Conservation (phyloP, 208 protist genomes). For the Naegleria lovaniensis region DNA sequence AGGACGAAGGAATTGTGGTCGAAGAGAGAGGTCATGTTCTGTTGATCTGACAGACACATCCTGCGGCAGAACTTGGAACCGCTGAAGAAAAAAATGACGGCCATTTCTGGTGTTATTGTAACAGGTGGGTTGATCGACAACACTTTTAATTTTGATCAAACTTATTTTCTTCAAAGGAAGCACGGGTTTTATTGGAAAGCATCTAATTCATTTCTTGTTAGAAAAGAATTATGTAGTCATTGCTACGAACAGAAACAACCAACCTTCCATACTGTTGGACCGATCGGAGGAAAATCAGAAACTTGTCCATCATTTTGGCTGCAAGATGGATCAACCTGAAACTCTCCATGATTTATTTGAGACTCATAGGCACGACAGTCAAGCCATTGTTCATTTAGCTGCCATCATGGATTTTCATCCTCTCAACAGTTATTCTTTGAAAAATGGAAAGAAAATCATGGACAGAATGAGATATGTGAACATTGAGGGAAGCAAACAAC, state of each 20-base stretch:
- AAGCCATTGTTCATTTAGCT: background rate
- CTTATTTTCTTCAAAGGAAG: background rate
- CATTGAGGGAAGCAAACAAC: background rate
- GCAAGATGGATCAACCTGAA: background rate
- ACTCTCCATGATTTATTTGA: background rate
- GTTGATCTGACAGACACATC: too few relatives aligned
- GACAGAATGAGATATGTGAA: background rate
- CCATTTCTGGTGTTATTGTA: background rate
- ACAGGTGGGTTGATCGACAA: background rate
- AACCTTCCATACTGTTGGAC: background rate
- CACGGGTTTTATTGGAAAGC: background rate
- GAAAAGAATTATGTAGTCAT: background rate
- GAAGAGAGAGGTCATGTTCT: too few relatives aligned
- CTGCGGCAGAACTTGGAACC: too few relatives aligned
- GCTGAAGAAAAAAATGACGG: background rate
- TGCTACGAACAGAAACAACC: background rate
- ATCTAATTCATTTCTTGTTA: background rate
- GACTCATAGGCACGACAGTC: background rate
- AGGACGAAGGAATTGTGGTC: too few relatives aligned
- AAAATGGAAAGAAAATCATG: too few relatives aligned
- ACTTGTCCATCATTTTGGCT: background rate
- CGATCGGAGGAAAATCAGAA: background rate
- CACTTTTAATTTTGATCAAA: too few relatives aligned
- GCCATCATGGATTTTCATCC: constrained; percentile 15
- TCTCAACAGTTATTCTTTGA: too few relatives aligned